Evolutionary conservation across 805 yeast species (phyloP).

Genomic region (Lipomyces mesembrius): DNA sequence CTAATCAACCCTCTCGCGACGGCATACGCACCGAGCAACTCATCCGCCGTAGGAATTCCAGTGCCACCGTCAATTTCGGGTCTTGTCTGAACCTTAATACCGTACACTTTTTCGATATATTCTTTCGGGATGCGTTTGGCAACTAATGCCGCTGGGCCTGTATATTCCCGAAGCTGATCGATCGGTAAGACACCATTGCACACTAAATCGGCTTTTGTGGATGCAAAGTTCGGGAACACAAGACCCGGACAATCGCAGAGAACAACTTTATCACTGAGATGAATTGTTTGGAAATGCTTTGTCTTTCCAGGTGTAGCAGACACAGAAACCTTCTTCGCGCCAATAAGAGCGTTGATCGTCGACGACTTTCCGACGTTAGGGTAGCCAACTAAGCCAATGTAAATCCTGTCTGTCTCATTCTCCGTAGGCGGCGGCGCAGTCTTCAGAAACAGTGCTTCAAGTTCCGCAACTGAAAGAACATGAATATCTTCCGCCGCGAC

Average conservation of each 20-base stretch:
- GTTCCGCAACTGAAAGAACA: slow-evolving; percentile 79
- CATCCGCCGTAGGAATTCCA: slow-evolving; percentile 86
- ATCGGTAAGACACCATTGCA: slow-evolving; percentile 99
- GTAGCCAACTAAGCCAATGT: slow-evolving; percentile 93
- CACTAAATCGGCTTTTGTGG: slow-evolving; percentile 93
- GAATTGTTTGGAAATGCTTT: slow-evolving; percentile 96
- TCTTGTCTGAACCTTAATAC: slow-evolving; percentile 81
- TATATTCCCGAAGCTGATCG: slow-evolving; percentile 90
- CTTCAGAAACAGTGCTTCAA: slow-evolving; percentile 75
- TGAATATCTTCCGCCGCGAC: slow-evolving; percentile 54
- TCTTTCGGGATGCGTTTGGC: slow-evolving; percentile 87
- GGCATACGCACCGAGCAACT: slow-evolving; percentile 87
- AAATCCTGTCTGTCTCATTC: slow-evolving; percentile 40
- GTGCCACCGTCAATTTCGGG: slow-evolving; percentile 85
- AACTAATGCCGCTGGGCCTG: slow-evolving; percentile 85
- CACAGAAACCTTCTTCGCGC: slow-evolving; percentile 96
- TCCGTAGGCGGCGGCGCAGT: slow-evolving; percentile 73
- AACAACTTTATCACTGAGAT: slow-evolving; percentile 77
- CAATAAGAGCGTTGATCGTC: slow-evolving; percentile 95
- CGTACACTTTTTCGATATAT: slow-evolving; percentile 88
- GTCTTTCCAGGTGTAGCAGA: slow-evolving; percentile 99
- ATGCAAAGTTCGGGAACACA: slow-evolving; percentile 97
- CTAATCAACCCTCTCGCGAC: slow-evolving; percentile 93
- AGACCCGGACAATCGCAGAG: slow-evolving; percentile 99
- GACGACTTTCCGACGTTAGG: slow-evolving; percentile 97